Conservation (phyloP, 2,329 filamentous ascomycete genomes). For the Exophiala alcalophila region DNA sequence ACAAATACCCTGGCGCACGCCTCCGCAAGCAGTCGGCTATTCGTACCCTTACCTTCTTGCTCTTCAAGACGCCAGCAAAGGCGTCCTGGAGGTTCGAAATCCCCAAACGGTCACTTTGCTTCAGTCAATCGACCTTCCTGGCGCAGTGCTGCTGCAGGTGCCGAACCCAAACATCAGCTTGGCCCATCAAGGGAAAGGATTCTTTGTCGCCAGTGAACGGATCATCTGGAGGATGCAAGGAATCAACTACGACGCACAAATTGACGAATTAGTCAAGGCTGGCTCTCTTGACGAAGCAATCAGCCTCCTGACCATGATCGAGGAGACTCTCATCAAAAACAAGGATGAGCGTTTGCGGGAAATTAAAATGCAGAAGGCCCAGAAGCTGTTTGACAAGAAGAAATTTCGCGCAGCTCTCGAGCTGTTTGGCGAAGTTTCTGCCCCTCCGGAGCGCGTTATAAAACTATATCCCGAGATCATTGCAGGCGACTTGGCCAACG, state of each 20-base stretch:
- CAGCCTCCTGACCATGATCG: conserved; percentile 81
- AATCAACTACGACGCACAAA: conserved; percentile 84
- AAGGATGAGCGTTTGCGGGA: conserved; percentile 78
- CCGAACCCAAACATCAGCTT: conserved; percentile 88
- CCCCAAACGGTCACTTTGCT: conserved; percentile 86
- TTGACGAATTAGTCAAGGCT: conserved; percentile 73
- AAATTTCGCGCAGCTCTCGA: conserved; percentile 86
- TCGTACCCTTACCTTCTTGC: conserved; percentile 94
- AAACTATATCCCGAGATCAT: conserved; percentile 79
- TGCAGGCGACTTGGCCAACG: conserved; percentile 67
- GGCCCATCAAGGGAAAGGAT: conserved; percentile 94
- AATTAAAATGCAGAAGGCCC: conserved; percentile 88
- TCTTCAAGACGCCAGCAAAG: conserved; percentile 77
- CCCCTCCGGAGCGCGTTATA: conserved; percentile 84
- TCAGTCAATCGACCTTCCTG: conserved; percentile 78
- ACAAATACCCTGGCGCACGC: conserved; percentile 86
- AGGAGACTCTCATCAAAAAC: conserved; percentile 82
- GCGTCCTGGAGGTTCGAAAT: conserved; percentile 84
- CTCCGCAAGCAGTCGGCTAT: conserved; percentile 89
- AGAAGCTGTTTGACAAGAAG: conserved; percentile 73
- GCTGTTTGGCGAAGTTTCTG: conserved; percentile 84
- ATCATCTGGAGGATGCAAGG: conserved; percentile 96
- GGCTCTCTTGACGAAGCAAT: conserved; percentile 85
- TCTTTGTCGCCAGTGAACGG: conserved; percentile 86
- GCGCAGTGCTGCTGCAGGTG: conserved; percentile 81